Conservation (phyloP, 805 yeast genomes). For the Priceomyces fermenticarens region DNA sequence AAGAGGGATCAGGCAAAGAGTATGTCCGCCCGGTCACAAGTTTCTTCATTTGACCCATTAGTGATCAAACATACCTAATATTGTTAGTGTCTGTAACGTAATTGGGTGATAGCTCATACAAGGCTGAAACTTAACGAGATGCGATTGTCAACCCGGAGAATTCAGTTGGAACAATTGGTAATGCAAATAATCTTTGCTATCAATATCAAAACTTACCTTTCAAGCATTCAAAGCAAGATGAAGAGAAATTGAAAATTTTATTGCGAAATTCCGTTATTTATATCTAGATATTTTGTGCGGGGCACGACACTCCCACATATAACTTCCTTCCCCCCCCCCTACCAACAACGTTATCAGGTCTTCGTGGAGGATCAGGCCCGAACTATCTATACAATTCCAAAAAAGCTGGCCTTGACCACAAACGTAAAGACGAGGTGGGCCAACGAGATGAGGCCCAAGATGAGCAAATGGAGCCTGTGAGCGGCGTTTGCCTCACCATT, state of each 20-base stretch:
- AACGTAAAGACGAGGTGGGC: constrained; percentile 59
- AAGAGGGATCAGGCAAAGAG: constrained; percentile 31
- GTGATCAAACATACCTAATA: constrained; percentile 7
- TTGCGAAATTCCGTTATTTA: no score
- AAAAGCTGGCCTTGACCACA: constrained; percentile 64
- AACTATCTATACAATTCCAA: constrained; percentile 32
- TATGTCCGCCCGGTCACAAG: constrained; percentile 55
- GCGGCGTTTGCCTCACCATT: constrained; percentile 24
- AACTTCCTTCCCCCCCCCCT: no score
- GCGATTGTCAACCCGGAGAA: constrained; percentile 47
- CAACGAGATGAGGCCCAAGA: constrained; percentile 41
- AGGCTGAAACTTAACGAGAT: constrained; percentile 54
- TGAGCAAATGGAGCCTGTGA: constrained; percentile 27
- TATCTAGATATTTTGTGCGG: no score
- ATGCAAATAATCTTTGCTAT: constrained; percentile 47
- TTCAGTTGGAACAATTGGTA: constrained; percentile 55
- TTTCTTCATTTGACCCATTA: constrained; percentile 31
- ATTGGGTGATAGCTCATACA: constrained; percentile 38
- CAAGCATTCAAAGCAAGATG: no score
- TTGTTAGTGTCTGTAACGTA: constrained; percentile 14
- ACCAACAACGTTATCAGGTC: no score
- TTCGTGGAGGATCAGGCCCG: no score
- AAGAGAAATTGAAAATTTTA: neutral
- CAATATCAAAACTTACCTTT: neutral
- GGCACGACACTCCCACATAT: no score